Evolutionary conservation across 371 early-diverging fungal species (phyloP).

Genomic region (Saksenaea oblongispora): DNA sequence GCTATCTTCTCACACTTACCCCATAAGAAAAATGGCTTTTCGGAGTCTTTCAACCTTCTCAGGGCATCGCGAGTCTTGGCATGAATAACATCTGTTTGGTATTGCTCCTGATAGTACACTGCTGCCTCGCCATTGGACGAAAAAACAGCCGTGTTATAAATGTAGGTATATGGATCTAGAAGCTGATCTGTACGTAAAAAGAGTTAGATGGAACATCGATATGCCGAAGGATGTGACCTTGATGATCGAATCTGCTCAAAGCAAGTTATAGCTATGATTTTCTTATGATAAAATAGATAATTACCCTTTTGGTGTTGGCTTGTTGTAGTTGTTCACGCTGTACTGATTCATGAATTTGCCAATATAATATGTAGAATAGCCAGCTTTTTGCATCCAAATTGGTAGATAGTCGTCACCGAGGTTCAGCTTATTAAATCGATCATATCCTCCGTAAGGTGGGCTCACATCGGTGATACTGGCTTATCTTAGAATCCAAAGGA

Average conservation of each 20-base stretch:
- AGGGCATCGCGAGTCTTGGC: constrained; percentile 56
- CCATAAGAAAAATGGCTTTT: constrained; percentile 43
- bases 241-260: constrained; percentile 26
- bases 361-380: constrained; percentile 65
- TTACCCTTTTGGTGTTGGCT: constrained; percentile 41
- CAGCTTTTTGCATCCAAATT: constrained; percentile 48
- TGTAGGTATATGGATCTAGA: constrained; percentile 64
- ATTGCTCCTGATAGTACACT: constrained; percentile 46
- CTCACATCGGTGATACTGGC: constrained; percentile 48
- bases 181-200: constrained; percentile 52
- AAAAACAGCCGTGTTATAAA: constrained; percentile 61
- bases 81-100: constrained; percentile 66
- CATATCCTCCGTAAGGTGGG: constrained; percentile 62
- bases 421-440: constrained; percentile 45
- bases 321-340: constrained; percentile 39
- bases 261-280: background rate
- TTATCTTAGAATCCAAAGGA: background rate
- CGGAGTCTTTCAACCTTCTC: constrained; percentile 39
- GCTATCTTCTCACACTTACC: background rate
- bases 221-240: constrained; percentile 9
- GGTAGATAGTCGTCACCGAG: constrained; percentile 55
- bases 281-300: background rate
- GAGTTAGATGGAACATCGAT: background rate
- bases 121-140: constrained; percentile 57
- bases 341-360: constrained; percentile 70